A percentile compares a stretch with the other conserved stretches of the same genome.
Evolutionary conservation across 1,284 basidiomycete species (phyloP).

Genomic region (Fomitopsis palustris): DNA sequence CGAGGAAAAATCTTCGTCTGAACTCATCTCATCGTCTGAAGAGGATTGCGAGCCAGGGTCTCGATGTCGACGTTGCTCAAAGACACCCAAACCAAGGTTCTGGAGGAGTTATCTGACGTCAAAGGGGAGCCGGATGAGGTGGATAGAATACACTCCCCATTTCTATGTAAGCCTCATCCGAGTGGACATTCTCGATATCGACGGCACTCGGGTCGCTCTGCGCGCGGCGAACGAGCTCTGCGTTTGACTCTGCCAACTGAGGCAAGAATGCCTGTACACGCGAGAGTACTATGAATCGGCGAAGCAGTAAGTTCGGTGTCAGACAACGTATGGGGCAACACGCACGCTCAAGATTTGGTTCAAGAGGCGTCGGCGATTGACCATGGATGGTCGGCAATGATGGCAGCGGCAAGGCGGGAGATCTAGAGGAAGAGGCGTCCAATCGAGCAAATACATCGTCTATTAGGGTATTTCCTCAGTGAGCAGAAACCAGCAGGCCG

Average conservation of each 20-base stretch:
- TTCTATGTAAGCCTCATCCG: constrained; percentile 52
- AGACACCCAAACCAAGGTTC: constrained; percentile 65
- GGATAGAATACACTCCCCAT: constrained; percentile 66
- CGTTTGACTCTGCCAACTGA: constrained; percentile 58
- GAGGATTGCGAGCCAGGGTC: constrained; percentile 9
- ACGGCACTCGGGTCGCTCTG: constrained; percentile 50
- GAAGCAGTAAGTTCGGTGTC: neutral
- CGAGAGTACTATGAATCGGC: constrained; percentile 43
- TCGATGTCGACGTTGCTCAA: constrained; percentile 40
- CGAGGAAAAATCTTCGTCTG: constrained; percentile 14
- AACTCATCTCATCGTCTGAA: constrained; percentile 15
- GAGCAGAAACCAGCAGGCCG: neutral
- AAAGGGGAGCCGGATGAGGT: no score
- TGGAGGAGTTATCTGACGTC: no score
- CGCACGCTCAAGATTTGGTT: constrained; percentile 33
- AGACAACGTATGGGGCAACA: neutral
- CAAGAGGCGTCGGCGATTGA: constrained; percentile 8
- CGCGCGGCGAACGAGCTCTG: constrained; percentile 39
- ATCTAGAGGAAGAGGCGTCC: constrained; percentile 13
- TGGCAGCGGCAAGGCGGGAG: neutral
- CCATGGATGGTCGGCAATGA: neutral
- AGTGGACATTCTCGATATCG: constrained; percentile 58
- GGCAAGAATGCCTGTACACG: constrained; percentile 65
- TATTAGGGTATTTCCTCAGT: constrained; percentile 5
- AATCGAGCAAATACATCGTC: constrained; percentile 27